Evolutionary conservation across 108 stramenopile genomes (phyloP), one percentile per base, ranked within the genome.

Genomic region (Pseudonitzschia pungens): DNA sequence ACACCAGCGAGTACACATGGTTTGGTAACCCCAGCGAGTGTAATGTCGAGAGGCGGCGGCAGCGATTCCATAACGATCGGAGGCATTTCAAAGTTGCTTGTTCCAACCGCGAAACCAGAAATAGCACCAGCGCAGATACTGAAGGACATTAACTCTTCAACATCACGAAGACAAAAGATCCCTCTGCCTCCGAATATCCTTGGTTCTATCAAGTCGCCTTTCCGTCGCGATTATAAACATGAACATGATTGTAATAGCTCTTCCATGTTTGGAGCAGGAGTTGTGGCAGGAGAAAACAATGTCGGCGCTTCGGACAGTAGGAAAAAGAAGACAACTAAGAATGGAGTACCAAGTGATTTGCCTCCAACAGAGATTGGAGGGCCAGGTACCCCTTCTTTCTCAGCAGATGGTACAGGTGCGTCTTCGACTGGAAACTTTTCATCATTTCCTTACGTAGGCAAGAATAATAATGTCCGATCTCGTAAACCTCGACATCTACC

Each of bases 281-380:
- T 62, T 29, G 60, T 62, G 33, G 60, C 60, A 62, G 60, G 60
- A n/a, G 20, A 40, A 40, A 62, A 62, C 36, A 62, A 62, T 33
- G 32, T 40, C 15, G 4, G 33, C 36, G 14, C n/a, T 21, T 62
- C 29, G 3, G 33, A 20, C 9, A 20, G 32, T 0, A 62, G 60
- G 20, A 62, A 20, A 62, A 62, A 62, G 33, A 62, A 18, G 15
- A 33, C 27, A 33, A 12, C n/a, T 10, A 62, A 62, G 33, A 24
- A 29, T 26, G 32, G 32, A 62, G 8, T 31, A 40, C 20, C 29
- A 15, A 12, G 20, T 33, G 36, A 33, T 40, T 5, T 40, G 29
- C 57, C 57, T 16, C 60, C 60, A n/a, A 62, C 20, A 29, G 60
- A 62, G 40, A 62, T 62, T 40, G 60, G 60, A 40, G 60, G 60